Conservation (phyloP, 768 basidiomycete genomes). For the Boletus rufocinnamomeus region DNA sequence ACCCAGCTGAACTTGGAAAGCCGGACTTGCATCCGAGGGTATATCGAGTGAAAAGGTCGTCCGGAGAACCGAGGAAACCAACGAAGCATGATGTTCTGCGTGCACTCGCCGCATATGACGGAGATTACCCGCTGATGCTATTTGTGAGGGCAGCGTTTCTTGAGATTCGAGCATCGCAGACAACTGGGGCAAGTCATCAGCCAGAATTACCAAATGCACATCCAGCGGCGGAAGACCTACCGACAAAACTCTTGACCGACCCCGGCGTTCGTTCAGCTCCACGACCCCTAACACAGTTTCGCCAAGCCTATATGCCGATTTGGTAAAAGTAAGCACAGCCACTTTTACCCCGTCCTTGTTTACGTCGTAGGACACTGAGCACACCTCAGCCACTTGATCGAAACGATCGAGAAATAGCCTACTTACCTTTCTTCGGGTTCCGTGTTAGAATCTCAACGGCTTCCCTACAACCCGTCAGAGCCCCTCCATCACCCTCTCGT, state of each 20-base stretch:
- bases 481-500: conserved; percentile 46
- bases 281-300: conserved; percentile 91
- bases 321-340: conserved; percentile 88
- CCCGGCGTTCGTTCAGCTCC: conserved; percentile 74
- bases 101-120: conserved; percentile 71
- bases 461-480: conserved; percentile 64
- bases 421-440: conserved; percentile 83
- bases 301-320: conserved; percentile 87
- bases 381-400: background rate
- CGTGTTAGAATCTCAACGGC: conserved; percentile 91
- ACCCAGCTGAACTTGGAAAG: conserved; percentile 69
- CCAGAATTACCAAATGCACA: background rate
- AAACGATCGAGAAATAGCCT: background rate
- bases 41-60: conserved; percentile 90
- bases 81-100: conserved; percentile 82
- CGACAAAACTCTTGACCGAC: conserved; percentile 78
- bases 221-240: conserved; percentile 42
- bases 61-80: conserved; percentile 69
- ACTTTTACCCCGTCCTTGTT: conserved; percentile 90
- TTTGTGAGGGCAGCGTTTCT: conserved; percentile 71
- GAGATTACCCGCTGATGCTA: conserved; percentile 49
- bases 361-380: conserved; percentile 88
- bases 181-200: conserved; percentile 49
- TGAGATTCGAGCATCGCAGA: conserved; percentile 89
- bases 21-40: conserved; percentile 87